Evolutionary conservation across 306 rosid species (phyloP).

Genomic region (Cucumis sativus): Cucumber_9930_V3 NC_026660.2:1872001-1872500

Average conservation of each 20-base stretch:
- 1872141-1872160: background rate
- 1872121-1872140: too few relatives aligned
- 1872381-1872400: background rate
- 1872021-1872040: too few relatives aligned
- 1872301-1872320: background rate
- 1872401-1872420: background rate
- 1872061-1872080: too few relatives aligned
- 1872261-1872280: slow-evolving; percentile 28
- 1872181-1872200: slow-evolving; percentile 20
- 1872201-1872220: background rate
- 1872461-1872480: background rate
- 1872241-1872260: slow-evolving; percentile 35
- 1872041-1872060: too few relatives aligned
- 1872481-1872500: background rate
- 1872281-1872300: background rate
- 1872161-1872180: slow-evolving; percentile 39
- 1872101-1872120: too few relatives aligned
- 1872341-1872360: background rate
- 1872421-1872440: background rate
- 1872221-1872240: slow-evolving; percentile 8
- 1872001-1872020: too few relatives aligned
- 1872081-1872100: too few relatives aligned
- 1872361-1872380: background rate
- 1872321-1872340: background rate
- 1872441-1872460: background rate